A percentile compares a stretch with the other conserved stretches of the same genome.
Conservation (phyloP, 306 rosid species). For the Acacia confusa region DNA sequence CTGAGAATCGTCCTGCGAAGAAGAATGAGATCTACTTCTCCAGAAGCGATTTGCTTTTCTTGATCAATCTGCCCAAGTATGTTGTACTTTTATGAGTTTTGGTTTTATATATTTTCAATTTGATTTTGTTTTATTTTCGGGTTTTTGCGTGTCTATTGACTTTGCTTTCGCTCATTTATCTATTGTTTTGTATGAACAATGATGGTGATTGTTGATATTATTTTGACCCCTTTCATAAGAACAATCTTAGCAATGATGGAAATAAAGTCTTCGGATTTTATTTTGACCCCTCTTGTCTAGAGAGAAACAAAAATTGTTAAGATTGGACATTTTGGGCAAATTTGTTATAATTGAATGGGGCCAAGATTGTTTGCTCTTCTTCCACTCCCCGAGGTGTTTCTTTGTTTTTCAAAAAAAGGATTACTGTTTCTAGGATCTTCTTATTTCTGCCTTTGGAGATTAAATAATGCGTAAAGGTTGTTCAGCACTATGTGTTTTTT, state of each 20-base stretch:
- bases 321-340: constrained; percentile 33
- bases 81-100: not conserved
- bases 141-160: not conserved
- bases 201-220: constrained; percentile 10
- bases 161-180: not conserved
- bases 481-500: too few species aligned
- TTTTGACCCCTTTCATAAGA: too few species aligned
- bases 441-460: not conserved
- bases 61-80: constrained; percentile 18
- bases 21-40: constrained; percentile 35
- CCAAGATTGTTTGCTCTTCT: not conserved
- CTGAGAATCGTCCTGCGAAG: not conserved
- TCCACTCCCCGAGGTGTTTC: not conserved
- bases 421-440: constrained; percentile 25
- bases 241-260: too few species aligned
- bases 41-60: constrained; percentile 21
- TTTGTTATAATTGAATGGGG: constrained; percentile 3
- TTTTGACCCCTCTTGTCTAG: not conserved
- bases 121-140: not conserved
- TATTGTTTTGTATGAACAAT: not conserved
- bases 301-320: not conserved
- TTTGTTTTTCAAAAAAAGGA: not conserved
- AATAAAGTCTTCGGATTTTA: too few species aligned
- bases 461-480: too few species aligned
- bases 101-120: not conserved